phyloP scores from a whole-genome alignment of 2,329 filamentous ascomycete species.

The Coniochaeta sp. region DNA sequence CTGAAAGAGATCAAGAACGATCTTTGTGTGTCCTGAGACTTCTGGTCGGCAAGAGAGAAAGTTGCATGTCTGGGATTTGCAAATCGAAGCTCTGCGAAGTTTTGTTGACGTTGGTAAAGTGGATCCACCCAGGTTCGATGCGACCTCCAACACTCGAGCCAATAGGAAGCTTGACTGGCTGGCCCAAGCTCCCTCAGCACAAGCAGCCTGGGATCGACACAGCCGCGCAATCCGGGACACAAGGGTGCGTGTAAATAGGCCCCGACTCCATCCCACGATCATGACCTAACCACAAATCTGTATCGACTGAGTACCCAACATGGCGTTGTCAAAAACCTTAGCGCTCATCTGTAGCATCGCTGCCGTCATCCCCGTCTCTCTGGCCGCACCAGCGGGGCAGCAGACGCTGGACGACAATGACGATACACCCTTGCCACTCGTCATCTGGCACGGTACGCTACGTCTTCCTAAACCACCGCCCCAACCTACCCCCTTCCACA shows the following conservation, averaged over 20 bases:
- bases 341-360: slow-evolving; percentile 21
- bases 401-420: slow-evolving; percentile 28
- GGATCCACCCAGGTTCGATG: neutral
- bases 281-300: neutral
- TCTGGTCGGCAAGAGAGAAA: neutral
- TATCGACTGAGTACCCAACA: slow-evolving; percentile 5
- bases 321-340: slow-evolving; percentile 18
- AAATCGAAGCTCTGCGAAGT: neutral
- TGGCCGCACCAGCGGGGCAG: slow-evolving; percentile 18
- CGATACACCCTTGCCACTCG: slow-evolving; percentile 72
- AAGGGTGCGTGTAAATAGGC: neutral
- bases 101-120: neutral
- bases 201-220: neutral
- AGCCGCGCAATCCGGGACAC: neutral
- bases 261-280: neutral
- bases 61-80: neutral
- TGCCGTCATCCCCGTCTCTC: slow-evolving; percentile 22
- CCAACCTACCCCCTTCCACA: slow-evolving; percentile 27
- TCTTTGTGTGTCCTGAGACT: neutral
- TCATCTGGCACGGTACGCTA: slow-evolving; percentile 84
- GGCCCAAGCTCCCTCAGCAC: neutral
- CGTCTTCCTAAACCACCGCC: slow-evolving; percentile 2
- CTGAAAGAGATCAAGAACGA: neutral
- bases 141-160: slow-evolving; percentile 4
- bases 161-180: slow-evolving; percentile 8